Percentiles rank a stretch among this genome's conserved stretches.
Conservation (phyloP, 1,284 basidiomycete species). For the Ceratobasidium sp. region DNA sequence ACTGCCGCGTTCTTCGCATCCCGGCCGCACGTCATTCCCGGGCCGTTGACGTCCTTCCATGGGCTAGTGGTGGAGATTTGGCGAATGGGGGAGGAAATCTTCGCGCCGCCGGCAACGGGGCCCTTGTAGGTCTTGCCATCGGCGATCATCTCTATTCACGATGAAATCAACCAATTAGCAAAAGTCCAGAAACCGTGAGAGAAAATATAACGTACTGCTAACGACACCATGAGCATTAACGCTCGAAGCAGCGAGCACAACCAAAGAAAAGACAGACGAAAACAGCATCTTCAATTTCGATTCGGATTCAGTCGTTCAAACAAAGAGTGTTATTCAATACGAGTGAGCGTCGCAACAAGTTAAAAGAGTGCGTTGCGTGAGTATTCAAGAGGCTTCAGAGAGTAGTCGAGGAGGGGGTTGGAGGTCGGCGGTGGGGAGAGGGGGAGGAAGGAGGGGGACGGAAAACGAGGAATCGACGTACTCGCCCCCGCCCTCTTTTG, state of each 20-base stretch:
- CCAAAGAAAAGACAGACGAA: conserved; percentile 30
- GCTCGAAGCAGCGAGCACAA: conserved; percentile 27
- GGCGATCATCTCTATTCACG: conserved; percentile 59
- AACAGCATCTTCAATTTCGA: conserved; percentile 31
- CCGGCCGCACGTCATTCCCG: conserved; percentile 74
- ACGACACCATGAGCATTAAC: conserved; percentile 36
- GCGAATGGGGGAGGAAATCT: conserved; percentile 69
- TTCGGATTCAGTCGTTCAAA: conserved; percentile 19
- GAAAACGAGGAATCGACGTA: not conserved
- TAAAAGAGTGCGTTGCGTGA: conserved; percentile 40
- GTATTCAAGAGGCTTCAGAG: conserved; percentile 5
- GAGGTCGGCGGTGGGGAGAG: not conserved
- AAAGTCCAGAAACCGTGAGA: not conserved
- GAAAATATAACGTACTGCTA: not conserved
- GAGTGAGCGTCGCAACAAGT: conserved; percentile 33
- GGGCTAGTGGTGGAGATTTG: conserved; percentile 70
- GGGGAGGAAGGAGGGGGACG: conserved; percentile 1
- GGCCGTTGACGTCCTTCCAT: conserved; percentile 72
- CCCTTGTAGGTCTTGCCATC: conserved; percentile 70
- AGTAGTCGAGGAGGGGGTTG: not conserved
- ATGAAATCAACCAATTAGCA: not conserved
- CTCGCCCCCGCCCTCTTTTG: no score
- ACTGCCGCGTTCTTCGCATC: conserved; percentile 66
- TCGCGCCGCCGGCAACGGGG: conserved; percentile 58
- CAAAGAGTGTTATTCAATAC: conserved; percentile 8